Conservation (phyloP, 805 yeast species). For the Monosporozyma aerobia region DNA sequence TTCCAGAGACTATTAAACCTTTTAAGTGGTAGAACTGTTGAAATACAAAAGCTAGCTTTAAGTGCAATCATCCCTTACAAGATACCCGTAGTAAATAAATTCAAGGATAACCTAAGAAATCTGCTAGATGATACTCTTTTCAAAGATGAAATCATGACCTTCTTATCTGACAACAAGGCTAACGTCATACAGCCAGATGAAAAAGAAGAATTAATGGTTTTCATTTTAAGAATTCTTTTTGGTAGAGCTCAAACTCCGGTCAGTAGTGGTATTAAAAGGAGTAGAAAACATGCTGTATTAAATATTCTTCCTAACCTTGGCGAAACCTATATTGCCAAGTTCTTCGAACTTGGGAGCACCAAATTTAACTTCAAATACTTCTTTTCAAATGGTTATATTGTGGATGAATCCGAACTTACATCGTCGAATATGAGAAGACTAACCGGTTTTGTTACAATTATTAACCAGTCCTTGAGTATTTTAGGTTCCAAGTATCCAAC, state of each 20-base stretch:
- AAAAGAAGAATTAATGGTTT: constrained; percentile 50
- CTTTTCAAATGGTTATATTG: constrained; percentile 17
- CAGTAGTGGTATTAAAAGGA: constrained; percentile 59
- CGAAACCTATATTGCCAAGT: constrained; percentile 43
- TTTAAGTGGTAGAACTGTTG: constrained; percentile 50
- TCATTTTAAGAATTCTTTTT: constrained; percentile 67
- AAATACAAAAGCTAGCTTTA: constrained; percentile 65
- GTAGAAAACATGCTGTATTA: constrained; percentile 64
- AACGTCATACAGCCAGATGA: constrained; percentile 54
- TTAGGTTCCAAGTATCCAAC: constrained; percentile 49
- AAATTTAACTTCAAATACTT: constrained; percentile 38
- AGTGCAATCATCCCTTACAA: constrained; percentile 60
- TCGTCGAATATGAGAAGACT: constrained; percentile 38
- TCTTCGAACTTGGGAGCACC: constrained; percentile 53
- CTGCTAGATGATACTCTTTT: constrained; percentile 75
- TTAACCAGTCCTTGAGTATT: constrained; percentile 25
- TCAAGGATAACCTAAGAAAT: constrained; percentile 62
- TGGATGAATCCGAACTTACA: constrained; percentile 22
- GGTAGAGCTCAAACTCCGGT: constrained; percentile 74
- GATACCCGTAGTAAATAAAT: constrained; percentile 49
- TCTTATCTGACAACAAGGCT: constrained; percentile 43
- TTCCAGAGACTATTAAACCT: constrained; percentile 43
- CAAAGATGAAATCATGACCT: constrained; percentile 70
- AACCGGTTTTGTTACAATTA: constrained; percentile 51
- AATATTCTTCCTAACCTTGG: constrained; percentile 51